Conservation (phyloP, 495 filamentous ascomycete species). For the Hypoxylon cercidicola region DNA sequence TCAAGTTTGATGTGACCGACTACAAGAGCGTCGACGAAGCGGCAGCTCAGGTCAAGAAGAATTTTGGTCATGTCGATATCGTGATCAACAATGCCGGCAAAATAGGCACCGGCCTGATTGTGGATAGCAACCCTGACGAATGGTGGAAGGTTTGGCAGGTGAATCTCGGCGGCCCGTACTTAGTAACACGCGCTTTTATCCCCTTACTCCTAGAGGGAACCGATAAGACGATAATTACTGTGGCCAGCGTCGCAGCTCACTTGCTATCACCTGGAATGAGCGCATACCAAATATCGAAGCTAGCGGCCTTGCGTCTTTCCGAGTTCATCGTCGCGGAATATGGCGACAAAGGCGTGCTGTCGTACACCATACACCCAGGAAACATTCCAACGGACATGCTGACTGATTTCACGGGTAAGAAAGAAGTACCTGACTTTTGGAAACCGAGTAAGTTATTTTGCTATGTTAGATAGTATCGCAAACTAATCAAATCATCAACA, state of each 20-base stretch:
- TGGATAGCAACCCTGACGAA: slow-evolving; percentile 55
- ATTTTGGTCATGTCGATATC: slow-evolving; percentile 59
- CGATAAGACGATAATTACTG: slow-evolving; percentile 59
- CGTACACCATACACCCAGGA: slow-evolving; percentile 62
- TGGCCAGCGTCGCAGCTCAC: slow-evolving; percentile 58
- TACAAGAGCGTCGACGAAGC: slow-evolving; percentile 49
- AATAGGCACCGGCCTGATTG: slow-evolving; percentile 43
- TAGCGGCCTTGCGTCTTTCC: slow-evolving; percentile 60
- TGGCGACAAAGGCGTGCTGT: slow-evolving; percentile 56
- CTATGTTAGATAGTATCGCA: background rate
- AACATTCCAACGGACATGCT: slow-evolving; percentile 59
- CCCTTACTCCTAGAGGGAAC: slow-evolving; percentile 56
- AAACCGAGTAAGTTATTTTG: slow-evolving; percentile 31
- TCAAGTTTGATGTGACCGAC: slow-evolving; percentile 58
- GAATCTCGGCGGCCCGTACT: slow-evolving; percentile 61
- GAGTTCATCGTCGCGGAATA: slow-evolving; percentile 60
- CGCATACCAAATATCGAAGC: slow-evolving; percentile 59
- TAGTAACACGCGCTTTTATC: slow-evolving; percentile 52
- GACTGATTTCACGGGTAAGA: slow-evolving; percentile 33
- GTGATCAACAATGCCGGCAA: slow-evolving; percentile 66
- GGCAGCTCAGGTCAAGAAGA: slow-evolving; percentile 42
- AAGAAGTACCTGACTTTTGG: slow-evolving; percentile 15
- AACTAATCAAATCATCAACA: slow-evolving; percentile 13
- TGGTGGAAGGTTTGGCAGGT: slow-evolving; percentile 60
- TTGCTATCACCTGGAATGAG: slow-evolving; percentile 41